Evolutionary conservation across 768 basidiomycete species (phyloP).

Genomic region (Mycena albidolilacea): DNA sequence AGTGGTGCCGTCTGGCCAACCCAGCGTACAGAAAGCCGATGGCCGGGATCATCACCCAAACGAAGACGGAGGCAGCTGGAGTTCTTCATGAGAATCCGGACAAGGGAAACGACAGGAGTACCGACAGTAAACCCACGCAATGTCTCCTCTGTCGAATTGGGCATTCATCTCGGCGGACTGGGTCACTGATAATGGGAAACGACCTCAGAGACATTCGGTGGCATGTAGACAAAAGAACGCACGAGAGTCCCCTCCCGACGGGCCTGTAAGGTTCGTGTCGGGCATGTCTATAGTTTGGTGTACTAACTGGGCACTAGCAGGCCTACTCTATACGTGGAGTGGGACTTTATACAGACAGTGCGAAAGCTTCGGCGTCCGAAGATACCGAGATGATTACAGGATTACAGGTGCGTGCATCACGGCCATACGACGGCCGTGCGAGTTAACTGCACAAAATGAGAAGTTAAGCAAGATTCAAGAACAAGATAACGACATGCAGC

Average conservation of each 20-base stretch:
- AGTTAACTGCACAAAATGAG: neutral
- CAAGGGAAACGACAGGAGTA: neutral
- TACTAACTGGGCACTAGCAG: constrained; percentile 50
- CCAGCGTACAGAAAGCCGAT: constrained; percentile 80
- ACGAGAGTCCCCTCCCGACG: constrained; percentile 24
- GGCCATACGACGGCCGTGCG: constrained; percentile 16
- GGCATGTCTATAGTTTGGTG: constrained; percentile 57
- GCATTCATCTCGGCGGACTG: constrained; percentile 29
- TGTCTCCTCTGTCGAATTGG: constrained; percentile 60
- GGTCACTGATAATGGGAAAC: constrained; percentile 9
- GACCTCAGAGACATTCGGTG: neutral
- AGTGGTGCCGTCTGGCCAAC: constrained; percentile 48
- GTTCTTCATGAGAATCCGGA: neutral
- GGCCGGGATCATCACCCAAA: constrained; percentile 72
- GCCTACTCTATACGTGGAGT: neutral
- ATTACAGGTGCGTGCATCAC: constrained; percentile 10
- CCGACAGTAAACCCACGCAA: constrained; percentile 63
- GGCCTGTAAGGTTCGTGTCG: constrained; percentile 20
- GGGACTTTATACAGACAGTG: neutral
- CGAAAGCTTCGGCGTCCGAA: neutral
- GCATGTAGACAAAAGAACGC: neutral
- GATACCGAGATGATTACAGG: constrained; percentile 3
- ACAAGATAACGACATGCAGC: neutral
- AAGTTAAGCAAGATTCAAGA: neutral
- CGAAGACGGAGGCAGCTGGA: constrained; percentile 71